Percentiles rank a stretch among this genome's conserved stretches.
These are phyloP conservation scores for Schoenoplectus tabernaemontani DNA, from an alignment of 202 grass and related monocot genomes.

Conservation along the genomic window DNA sequence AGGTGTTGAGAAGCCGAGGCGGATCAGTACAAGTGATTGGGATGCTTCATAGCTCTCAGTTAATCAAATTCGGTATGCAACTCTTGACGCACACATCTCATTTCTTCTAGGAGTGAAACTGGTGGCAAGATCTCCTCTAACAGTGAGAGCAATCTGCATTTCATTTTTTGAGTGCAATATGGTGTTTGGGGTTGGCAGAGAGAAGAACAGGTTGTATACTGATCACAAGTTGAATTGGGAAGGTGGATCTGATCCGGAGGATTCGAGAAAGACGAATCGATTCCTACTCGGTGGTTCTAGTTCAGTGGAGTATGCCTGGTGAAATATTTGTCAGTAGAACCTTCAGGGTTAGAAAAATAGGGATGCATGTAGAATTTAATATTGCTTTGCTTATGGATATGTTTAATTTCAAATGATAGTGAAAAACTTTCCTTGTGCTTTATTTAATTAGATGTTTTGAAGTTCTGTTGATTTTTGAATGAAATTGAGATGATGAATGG, in stretches of 20 bases:
- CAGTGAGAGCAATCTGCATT: too few relatives aligned
- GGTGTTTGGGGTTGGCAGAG: background rate
- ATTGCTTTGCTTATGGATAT: background rate
- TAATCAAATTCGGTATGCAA: conserved; percentile 35
- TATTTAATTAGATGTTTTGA: too few relatives aligned
- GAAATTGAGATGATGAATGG: too few relatives aligned
- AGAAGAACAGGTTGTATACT: background rate
- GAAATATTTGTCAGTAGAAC: background rate
- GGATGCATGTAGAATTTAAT: too few relatives aligned
- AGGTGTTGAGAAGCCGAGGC: conserved; percentile 11
- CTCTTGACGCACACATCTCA: conserved; percentile 38
- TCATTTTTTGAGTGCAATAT: too few relatives aligned
- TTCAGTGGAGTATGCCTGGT: background rate
- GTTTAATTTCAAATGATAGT: background rate
- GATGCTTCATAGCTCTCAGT: conserved; percentile 7
- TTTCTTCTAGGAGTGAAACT: conserved; percentile 30
- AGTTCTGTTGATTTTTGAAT: too few relatives aligned
- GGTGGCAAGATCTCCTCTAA: background rate
- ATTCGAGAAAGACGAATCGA: background rate
- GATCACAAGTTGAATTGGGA: background rate
- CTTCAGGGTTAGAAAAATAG: too few relatives aligned
- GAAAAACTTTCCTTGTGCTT: too few relatives aligned
- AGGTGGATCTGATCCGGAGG: background rate
- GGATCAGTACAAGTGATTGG: conserved; percentile 30
- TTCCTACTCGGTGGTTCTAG: background rate